These are phyloP conservation scores for Fomitopsis schrenkii DNA, from an alignment of 1,284 basidiomycete genomes.

Conservation along the genomic window DNA sequence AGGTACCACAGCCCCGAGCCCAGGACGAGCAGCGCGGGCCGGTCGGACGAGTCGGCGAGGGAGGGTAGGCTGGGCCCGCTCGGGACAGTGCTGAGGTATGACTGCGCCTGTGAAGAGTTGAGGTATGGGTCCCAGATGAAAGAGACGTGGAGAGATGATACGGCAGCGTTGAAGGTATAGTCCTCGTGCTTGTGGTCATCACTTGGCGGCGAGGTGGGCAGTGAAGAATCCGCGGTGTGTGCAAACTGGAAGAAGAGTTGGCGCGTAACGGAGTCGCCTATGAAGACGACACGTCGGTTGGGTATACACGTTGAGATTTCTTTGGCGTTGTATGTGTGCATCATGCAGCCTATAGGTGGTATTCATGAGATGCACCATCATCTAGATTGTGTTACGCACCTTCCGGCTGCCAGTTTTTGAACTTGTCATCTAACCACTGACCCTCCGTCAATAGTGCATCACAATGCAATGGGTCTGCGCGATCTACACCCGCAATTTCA, in stretches of 20 bases:
- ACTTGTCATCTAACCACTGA: slow-evolving; percentile 70
- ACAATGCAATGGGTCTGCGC: slow-evolving; percentile 70
- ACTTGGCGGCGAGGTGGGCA: slow-evolving; percentile 51
- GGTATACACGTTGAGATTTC: slow-evolving; percentile 53
- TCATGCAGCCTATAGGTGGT: slow-evolving; percentile 62
- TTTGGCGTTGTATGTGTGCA: slow-evolving; percentile 54
- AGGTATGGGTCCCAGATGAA: slow-evolving; percentile 84
- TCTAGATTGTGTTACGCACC: slow-evolving; percentile 41
- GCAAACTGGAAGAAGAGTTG: slow-evolving; percentile 76
- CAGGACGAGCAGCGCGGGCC: slow-evolving; percentile 69
- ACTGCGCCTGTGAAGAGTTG: slow-evolving; percentile 56
- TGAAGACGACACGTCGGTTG: slow-evolving; percentile 61
- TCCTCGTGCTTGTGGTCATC: slow-evolving; percentile 69
- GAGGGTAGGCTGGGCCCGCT: background rate
- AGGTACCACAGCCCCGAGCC: slow-evolving; percentile 89
- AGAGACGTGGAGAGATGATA: slow-evolving; percentile 47
- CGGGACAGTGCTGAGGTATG: slow-evolving; percentile 24
- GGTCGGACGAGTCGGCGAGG: slow-evolving; percentile 10
- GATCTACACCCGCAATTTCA: slow-evolving; percentile 42
- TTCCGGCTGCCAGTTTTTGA: slow-evolving; percentile 81
- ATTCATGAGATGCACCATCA: background rate
- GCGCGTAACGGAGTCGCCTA: slow-evolving; percentile 84
- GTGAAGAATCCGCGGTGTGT: slow-evolving; percentile 49
- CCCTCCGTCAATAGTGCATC: slow-evolving; percentile 65
- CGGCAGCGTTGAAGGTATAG: slow-evolving; percentile 36